Base-by-base conservation (phyloP, 192 early-diverging fungal genomes). In the Coemansia sp. region DNA sequence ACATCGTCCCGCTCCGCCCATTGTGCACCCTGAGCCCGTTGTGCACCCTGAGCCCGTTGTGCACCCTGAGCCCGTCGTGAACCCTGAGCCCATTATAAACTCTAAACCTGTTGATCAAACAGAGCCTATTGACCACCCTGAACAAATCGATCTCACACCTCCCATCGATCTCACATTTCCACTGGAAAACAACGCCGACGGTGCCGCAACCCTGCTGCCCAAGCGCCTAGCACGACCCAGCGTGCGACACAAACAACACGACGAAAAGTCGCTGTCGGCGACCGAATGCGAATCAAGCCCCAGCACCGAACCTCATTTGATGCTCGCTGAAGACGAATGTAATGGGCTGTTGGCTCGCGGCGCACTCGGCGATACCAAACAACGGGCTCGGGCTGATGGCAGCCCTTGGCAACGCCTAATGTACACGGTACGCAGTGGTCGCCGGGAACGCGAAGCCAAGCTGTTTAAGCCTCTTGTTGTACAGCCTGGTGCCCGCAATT, bases 271-370 rank as follows among this genome's bases (percentile, higher is more conserved):
- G 20, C 20, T 59, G 23, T 59, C 58, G 5, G 19, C 3, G 11
- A 47, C 44, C 23, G n/a, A 46, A 15, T 17, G 44, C 23, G 20
- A 22, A 14, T 46, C 26, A 14, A 22, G 58, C 28, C 17, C 21
- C 57, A 59, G 64, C 37, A 14, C n/a, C 21, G 15, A 21, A 6
- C 19, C 28, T 3, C 26, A 51, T 1, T 5, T 47, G 2, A 31
- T 9, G 9, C 31, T 22, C 8, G 66, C 20, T 5, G 66, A 52
- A 23, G 75, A 78, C 4, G 70, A 69, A 5, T 69, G 64, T 60
- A 78, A 78, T 49, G 75, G 75, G 0, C 57, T 78, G 55, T 26
- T 78, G 23, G 75, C 75, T 14, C 70, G 66, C 1, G 75, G 75
- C n/a, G 75, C 75, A 2, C 49, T 62, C 6, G 75, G 37, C 51